phyloP scores from a whole-genome alignment of 345 rosid genomes.

The Sapria himalayana region DNA sequence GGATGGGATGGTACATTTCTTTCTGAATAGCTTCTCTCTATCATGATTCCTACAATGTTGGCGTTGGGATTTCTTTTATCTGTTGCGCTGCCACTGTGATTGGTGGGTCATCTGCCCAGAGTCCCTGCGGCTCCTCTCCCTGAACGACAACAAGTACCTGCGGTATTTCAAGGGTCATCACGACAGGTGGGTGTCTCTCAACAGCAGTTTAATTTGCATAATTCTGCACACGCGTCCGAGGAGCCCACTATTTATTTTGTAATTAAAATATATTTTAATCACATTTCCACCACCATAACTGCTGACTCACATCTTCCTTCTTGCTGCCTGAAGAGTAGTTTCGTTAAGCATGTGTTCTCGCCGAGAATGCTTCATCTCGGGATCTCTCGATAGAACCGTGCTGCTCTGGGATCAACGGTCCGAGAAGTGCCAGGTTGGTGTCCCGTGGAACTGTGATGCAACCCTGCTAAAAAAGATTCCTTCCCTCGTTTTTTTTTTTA shows the following conservation, averaged over 20 bases:
- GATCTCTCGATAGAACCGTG: constrained; percentile 94
- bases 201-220: too few species aligned
- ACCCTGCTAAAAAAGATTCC: background rate
- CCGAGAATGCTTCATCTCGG: constrained; percentile 74
- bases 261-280: too few species aligned
- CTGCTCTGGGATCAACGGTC: constrained; percentile 93
- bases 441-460: background rate
- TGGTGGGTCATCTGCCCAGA: constrained; percentile 19
- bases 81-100: too few species aligned
- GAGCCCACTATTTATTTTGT: too few species aligned
- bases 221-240: too few species aligned
- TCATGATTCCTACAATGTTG: background rate
- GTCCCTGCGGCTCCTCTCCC: constrained; percentile 70
- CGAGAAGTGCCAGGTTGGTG: constrained; percentile 79
- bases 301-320: too few species aligned
- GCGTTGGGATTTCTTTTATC: background rate
- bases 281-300: too few species aligned
- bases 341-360: constrained; percentile 78
- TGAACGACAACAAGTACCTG: constrained; percentile 93
- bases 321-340: constrained; percentile 40
- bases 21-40: too few species aligned
- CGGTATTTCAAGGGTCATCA: constrained; percentile 87
- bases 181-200: too few species aligned
- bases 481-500: background rate
- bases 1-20: constrained; percentile 88